Evolutionary conservation across 2,329 filamentous ascomycete species (phyloP).

Genomic region (Xylariales sp.): DNA sequence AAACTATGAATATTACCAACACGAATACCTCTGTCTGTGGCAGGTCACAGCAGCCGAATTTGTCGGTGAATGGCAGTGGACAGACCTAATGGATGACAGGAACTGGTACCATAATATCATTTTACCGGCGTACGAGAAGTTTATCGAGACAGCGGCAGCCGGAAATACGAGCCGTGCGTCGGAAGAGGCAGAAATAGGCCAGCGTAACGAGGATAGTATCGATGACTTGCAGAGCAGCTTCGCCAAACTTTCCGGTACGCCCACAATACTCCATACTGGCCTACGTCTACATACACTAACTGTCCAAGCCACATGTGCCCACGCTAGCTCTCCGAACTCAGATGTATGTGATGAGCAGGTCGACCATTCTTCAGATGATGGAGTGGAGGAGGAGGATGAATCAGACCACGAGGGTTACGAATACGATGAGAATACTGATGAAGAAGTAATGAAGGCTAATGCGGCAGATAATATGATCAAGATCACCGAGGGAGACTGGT

Average conservation of each 20-base stretch:
- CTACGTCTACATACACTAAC: too few relatives aligned
- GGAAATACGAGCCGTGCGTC: too few relatives aligned
- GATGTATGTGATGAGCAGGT: too few relatives aligned
- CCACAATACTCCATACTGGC: too few relatives aligned
- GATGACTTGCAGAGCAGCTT: not conserved
- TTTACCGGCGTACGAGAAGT: conserved; percentile 6
- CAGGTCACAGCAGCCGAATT: conserved; percentile 16
- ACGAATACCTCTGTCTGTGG: conserved; percentile 17
- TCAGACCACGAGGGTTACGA: not conserved
- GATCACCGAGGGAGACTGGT: not conserved
- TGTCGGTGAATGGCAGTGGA: conserved; percentile 15
- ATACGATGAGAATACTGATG: not conserved
- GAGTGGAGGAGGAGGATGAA: too few relatives aligned
- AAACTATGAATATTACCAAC: not conserved
- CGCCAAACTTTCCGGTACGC: not conserved
- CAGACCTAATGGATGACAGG: not conserved
- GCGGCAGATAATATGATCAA: not conserved
- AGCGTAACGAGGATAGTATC: not conserved
- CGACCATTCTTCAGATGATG: too few relatives aligned
- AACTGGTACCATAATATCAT: conserved; percentile 19
- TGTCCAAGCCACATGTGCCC: too few relatives aligned
- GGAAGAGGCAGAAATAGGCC: too few relatives aligned
- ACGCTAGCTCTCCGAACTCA: too few relatives aligned
- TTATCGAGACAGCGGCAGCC: not conserved
- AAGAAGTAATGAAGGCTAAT: not conserved